Evolutionary conservation across 768 basidiomycete genomes (phyloP), one percentile per base, ranked within the genome.

Genomic region (Exidia glandulosa): DNA sequence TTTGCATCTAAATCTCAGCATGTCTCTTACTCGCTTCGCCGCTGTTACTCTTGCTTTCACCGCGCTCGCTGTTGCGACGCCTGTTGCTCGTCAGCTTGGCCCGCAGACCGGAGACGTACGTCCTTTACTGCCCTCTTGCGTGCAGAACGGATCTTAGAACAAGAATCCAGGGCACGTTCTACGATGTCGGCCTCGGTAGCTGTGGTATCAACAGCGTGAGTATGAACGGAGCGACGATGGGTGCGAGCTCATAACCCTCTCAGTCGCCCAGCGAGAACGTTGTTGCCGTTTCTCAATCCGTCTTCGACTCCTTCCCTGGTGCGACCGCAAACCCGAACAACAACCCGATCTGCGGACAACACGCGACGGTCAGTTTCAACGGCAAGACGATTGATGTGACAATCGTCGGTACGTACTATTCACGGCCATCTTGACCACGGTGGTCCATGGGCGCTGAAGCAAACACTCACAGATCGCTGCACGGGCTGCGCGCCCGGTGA

Each of bases 311-410:
- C 19, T 45, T 19, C 41, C 41, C 41, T 0, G 41, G 41, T 19
- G 41, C 41, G 19, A 23, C 19, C 19, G 41, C 41, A 6, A 45
- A 45, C 41, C 41, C 41, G 12, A 45, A 45, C 1, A 6, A 6
- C 10, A 45, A 45, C 41, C 41, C 41, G 12, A 45, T 45, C 41
- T 45, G 41, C 16, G 41, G 41, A 6, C 9, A 45, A 23, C 41
- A 45, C 19, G 41, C 41, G 41, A 19, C 41, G 10, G 41, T 73
- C 58, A 73, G 69, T 3, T 73, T 70, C 37, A 55, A 57, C n/a
- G 52, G n/a, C 32, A 63, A 2, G 3, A 66, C 63, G 1, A 41
- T 75, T 41, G 1, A 23, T 14, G 55, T 68, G 3, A 59, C 71
- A 58, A 57, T 61, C n/a, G 32, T 31, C 7, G 27, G n/a, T 6